These are phyloP conservation scores for Periconia sp. DNA, from an alignment of 2,329 filamentous ascomycete species.

Conservation along the genomic window DNA sequence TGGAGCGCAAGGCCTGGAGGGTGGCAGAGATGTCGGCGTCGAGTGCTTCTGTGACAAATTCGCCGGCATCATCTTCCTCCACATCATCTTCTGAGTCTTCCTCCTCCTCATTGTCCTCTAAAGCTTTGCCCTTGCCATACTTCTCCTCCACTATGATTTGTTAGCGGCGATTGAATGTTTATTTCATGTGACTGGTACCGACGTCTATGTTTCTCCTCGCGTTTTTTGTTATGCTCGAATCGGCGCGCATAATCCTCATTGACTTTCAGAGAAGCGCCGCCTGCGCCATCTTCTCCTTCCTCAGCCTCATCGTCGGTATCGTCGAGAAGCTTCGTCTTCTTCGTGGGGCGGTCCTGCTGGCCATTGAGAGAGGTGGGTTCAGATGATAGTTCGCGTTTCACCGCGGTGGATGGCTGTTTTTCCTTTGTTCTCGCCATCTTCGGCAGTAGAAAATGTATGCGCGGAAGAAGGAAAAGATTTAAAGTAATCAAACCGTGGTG, in stretches of 20 bases:
- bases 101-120: conserved; percentile 54
- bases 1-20: conserved; percentile 81
- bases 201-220: conserved; percentile 79
- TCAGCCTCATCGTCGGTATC: conserved; percentile 34
- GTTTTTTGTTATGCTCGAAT: conserved; percentile 97
- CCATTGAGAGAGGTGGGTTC: conserved; percentile 18
- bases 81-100: conserved; percentile 59
- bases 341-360: conserved; percentile 26
- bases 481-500: not conserved
- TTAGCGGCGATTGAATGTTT: conserved; percentile 20
- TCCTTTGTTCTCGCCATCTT: conserved; percentile 27
- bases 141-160: conserved; percentile 77
- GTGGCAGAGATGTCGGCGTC: conserved; percentile 88
- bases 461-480: not conserved
- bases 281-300: conserved; percentile 26
- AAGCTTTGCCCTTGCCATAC: conserved; percentile 58
- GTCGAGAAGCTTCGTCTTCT: conserved; percentile 42
- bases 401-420: conserved; percentile 24
- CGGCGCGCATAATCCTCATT: conserved; percentile 87
- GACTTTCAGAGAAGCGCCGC: conserved; percentile 63
- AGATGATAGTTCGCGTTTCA: conserved; percentile 26
- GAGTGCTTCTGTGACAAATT: conserved; percentile 80
- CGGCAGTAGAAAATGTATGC: not conserved
- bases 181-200: conserved; percentile 26
- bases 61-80: conserved; percentile 86